Evolutionary conservation across 306 rosid species (phyloP), one percentile per base, ranked within the genome.

Genomic region (Bauhinia variegata): DNA sequence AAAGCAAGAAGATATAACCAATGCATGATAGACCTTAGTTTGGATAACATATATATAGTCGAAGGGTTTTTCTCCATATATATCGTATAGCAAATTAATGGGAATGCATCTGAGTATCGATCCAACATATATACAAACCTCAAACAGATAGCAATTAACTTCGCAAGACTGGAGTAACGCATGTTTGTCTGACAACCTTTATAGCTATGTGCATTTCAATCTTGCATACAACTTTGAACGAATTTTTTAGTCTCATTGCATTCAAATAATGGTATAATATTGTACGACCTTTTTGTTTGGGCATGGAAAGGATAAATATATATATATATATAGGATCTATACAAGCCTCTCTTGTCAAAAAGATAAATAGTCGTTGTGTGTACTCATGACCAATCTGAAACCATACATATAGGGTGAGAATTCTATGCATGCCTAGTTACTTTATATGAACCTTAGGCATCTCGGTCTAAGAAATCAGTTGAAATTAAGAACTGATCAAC

Each of bases 371-470:
- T 5, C 23, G 23, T 8, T n/a, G n/a, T 34, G 37, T 19, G 18
- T 44, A 33, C 54, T 57, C 32, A 7, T n/a, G 37, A 46, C 38
- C 3, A 31, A 8, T 58, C 11, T 18, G 59, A 17, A 60, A 57
- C 33, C 42, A 49, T 2, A 23, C 2, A 23, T 44, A 30, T 19
- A 28, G 39, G 12, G 67, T 16, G 54, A 39, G 60, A 33, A 60
- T 60, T 75, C 14, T 60, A 55, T 76, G 50, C 7, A 55, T 56
- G 44, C 19, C 61, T 47, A 18, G 75, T 16, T 47, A 43, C 41
- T 41, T 54, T 8, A 32, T 56, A 34, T 54, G 52, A 68, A 46
- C 42, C 36, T 10, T 71, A 74, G 69, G 63, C 65, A 63, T 68
- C 54, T 13, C 53, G 11, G 36, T 65, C 48, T 8, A 23, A 13